Evolutionary conservation across 2,329 filamentous ascomycete species (phyloP).

Genomic region (Colletotrichum falcatum): DNA sequence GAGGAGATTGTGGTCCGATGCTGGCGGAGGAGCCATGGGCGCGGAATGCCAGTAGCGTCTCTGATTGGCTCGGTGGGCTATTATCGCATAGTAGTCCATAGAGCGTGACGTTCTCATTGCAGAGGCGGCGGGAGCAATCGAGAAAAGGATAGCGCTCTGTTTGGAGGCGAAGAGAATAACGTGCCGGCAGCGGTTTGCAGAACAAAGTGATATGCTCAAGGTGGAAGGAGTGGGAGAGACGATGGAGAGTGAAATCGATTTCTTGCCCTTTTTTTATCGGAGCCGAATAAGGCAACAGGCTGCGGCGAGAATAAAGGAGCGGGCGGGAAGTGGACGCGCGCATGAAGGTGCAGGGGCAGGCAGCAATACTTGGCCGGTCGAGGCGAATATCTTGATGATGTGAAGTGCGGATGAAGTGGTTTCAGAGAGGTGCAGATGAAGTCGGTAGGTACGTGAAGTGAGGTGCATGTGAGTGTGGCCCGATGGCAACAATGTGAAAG

Average conservation of each 20-base stretch:
- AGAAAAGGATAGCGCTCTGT: neutral
- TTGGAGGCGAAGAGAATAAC: neutral
- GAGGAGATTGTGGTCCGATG: neutral
- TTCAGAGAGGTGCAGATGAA: neutral
- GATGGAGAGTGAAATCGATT: neutral
- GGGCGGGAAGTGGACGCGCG: neutral
- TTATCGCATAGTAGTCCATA: rapidly evolving
- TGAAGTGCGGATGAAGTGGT: neutral
- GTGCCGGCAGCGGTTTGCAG: neutral
- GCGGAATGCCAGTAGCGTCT: neutral
- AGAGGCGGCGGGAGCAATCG: neutral
- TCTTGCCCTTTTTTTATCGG: neutral
- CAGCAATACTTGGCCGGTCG: neutral
- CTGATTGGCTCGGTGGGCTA: neutral
- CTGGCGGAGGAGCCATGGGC: neutral
- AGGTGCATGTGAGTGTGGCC: neutral
- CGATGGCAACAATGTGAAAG: neutral
- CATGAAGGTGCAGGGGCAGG: conserved; percentile 5
- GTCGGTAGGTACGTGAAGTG: too few relatives aligned
- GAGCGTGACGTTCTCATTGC: neutral
- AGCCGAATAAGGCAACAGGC: conserved; percentile 1
- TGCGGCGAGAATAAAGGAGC: neutral
- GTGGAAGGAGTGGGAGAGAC: neutral
- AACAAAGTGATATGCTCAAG: neutral
- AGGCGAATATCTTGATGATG: neutral